phyloP scores from a whole-genome alignment of 768 basidiomycete genomes.

The Hebeloma cylindrosporum region DNA sequence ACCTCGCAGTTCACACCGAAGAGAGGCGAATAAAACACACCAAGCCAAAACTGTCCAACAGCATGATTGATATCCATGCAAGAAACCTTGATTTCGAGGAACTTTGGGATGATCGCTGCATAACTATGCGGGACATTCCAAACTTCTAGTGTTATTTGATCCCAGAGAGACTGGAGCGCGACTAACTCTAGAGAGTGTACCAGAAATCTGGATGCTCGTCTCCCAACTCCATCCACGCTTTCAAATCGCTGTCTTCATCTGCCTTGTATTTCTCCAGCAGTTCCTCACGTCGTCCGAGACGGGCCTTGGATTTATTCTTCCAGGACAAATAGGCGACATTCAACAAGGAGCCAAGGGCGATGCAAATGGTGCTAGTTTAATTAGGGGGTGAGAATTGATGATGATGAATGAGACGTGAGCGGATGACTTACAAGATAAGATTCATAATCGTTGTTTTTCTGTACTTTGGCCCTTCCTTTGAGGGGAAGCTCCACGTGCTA shows the following conservation, averaged over 20 bases:
- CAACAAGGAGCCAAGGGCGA: slow-evolving; percentile 22
- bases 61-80: no score
- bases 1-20: no score
- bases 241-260: slow-evolving; percentile 27
- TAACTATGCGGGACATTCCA: no score
- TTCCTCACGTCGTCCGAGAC: slow-evolving; percentile 22
- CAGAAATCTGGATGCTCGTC: slow-evolving; percentile 38
- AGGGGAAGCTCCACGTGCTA: slow-evolving; percentile 41
- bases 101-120: no score
- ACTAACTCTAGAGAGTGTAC: slow-evolving; percentile 23
- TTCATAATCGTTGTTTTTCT: slow-evolving; percentile 38
- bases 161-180: no score
- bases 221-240: slow-evolving; percentile 36
- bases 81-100: no score
- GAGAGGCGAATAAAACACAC: no score
- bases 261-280: slow-evolving; percentile 30
- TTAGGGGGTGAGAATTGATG: background rate
- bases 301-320: slow-evolving; percentile 28
- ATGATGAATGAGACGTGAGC: background rate
- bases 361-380: slow-evolving; percentile 24
- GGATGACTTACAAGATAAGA: slow-evolving; percentile 32
- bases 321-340: slow-evolving; percentile 30
- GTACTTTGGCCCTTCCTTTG: slow-evolving; percentile 37
- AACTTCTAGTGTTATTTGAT: no score
- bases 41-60: no score